phyloP scores from a whole-genome alignment of 2,329 filamentous ascomycete genomes.

The Alternaria arborescens region DNA sequence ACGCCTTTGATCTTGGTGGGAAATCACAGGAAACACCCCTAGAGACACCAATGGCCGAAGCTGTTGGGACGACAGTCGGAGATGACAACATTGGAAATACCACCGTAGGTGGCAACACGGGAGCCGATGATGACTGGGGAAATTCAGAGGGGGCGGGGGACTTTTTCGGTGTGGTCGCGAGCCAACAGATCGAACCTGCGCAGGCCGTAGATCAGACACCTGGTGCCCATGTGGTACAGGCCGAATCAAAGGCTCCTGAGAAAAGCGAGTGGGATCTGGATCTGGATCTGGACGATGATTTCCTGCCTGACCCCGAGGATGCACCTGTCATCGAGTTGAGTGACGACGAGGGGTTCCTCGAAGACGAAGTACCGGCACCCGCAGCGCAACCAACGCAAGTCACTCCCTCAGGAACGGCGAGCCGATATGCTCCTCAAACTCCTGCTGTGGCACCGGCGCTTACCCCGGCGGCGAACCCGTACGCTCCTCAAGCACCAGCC shows the following conservation, averaged over 20 bases:
- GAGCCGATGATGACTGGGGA: constrained; percentile 48
- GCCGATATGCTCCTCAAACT: constrained; percentile 49
- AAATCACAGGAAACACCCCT: constrained; percentile 35
- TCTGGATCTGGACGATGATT: constrained; percentile 79
- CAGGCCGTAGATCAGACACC: constrained; percentile 27
- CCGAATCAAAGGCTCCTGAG: constrained; percentile 49
- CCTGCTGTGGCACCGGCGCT: constrained; percentile 33
- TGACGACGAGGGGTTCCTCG: constrained; percentile 85
- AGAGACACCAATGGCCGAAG: constrained; percentile 35
- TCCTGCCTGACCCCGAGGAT: constrained; percentile 65
- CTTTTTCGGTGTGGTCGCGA: constrained; percentile 32
- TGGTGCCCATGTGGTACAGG: constrained; percentile 29
- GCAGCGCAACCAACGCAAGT: constrained; percentile 23
- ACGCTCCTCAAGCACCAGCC: constrained; percentile 58
- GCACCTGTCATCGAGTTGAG: constrained; percentile 73
- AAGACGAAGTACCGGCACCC: constrained; percentile 65
- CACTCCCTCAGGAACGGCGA: constrained; percentile 26
- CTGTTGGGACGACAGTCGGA: constrained; percentile 43
- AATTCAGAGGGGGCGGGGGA: constrained; percentile 45
- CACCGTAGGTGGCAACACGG: constrained; percentile 40
- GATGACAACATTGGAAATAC: constrained; percentile 44
- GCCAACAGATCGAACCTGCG: constrained; percentile 27
- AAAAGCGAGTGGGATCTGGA: constrained; percentile 85
- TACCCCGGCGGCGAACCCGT: constrained; percentile 51
- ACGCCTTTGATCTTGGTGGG: constrained; percentile 41